phyloP scores from a whole-genome alignment of 2,329 filamentous ascomycete species.

The Lecanosticta acicola region DNA sequence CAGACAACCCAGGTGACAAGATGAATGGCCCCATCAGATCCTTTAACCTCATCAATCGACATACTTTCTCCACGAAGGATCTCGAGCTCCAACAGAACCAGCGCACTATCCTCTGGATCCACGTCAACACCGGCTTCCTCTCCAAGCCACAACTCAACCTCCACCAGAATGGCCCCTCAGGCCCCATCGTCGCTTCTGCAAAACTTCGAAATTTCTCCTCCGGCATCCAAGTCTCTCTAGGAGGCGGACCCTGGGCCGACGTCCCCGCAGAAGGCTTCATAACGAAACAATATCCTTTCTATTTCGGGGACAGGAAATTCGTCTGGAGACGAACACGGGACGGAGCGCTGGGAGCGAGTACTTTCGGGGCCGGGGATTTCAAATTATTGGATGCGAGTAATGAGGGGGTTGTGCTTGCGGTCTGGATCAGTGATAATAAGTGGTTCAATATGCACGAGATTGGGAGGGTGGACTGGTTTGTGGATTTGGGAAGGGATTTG shows the following conservation, averaged over 20 bases:
- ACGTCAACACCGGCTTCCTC: neutral
- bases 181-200: neutral
- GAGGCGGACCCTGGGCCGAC: neutral
- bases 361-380: neutral
- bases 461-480: constrained; percentile 4
- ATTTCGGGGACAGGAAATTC: neutral
- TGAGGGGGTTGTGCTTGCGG: constrained; percentile 1
- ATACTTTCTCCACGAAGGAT: neutral
- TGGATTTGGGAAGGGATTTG: constrained; percentile 7
- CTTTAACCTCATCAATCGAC: constrained; percentile 2
- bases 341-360: neutral
- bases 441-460: constrained; percentile 5
- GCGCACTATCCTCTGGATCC: neutral
- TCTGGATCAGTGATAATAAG: constrained; percentile 2
- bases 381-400: constrained; percentile 6
- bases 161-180: neutral
- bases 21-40: neutral
- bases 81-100: neutral
- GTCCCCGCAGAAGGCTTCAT: constrained; percentile 2
- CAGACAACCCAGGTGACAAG: neutral
- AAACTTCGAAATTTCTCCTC: neutral
- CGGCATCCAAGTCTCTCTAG: neutral
- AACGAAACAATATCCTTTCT: neutral
- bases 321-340: constrained; percentile 4
- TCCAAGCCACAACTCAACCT: neutral